Base-by-base conservation (phyloP, 1,284 basidiomycete genomes). In the Ceratobasidium sp. region DNA sequence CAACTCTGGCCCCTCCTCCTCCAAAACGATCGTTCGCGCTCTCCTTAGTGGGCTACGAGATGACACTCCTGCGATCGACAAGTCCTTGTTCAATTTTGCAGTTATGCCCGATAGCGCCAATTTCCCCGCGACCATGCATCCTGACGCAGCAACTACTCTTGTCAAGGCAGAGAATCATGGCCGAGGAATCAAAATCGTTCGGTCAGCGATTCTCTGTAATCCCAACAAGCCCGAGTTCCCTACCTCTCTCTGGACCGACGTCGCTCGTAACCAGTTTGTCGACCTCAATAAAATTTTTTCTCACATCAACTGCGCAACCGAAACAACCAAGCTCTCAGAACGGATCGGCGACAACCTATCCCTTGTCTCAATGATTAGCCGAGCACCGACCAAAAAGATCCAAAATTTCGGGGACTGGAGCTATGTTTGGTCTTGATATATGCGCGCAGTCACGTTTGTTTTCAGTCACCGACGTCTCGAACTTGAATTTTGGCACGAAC, bases 201-300 rank as follows among this genome's bases (percentile, higher is more conserved):
- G n/a, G n/a, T 22, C 43, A 45, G 43, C 60, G 52, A 69, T n/a
- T n/a, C n/a, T n/a, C n/a, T n/a, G n/a, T n/a, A n/a, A n/a, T n/a
- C n/a, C n/a, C n/a, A n/a, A n/a, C 20, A 7, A n/a, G 15, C 68
- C 60, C 13, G 22, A 12, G 7, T 47, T 69, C 43, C 68, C 68
- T 12, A 31, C 20, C 25, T 43, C 60, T 5, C 40, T 69, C n/a
- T 69, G 68, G 68, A 56, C 68, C 17, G 20, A 22, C 20, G 42
- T 69, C 64, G 43, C 68, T 10, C 7, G 13, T 22, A n/a, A 68
- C 34, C 20, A 40, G 22, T 69, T 69, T 38, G 49, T 69, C 35
- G 68, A 69, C 32, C 45, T 69, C 29, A 45, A 69, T 60, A 69
- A 68, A 27, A 42, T 69, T 31, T 65, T 49, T 32, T 67, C 68